Evolutionary conservation across 176 grass and related monocot genomes (phyloP).

Genomic region (Urochloa ruziziensis): DNA sequence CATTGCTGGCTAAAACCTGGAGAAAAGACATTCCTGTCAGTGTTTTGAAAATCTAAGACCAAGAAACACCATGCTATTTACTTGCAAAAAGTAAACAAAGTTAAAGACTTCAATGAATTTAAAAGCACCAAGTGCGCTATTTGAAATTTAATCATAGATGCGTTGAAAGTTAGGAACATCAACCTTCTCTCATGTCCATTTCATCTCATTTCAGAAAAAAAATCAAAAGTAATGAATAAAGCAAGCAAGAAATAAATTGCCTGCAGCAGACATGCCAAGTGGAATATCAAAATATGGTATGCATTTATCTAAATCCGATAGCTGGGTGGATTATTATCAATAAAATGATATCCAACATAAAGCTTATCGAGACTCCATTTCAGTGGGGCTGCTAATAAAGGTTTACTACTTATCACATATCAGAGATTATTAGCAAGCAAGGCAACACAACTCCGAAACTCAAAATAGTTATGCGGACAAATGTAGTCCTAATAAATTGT

Average conservation of each 20-base stretch:
- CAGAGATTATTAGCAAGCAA: background rate
- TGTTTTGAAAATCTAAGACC: background rate
- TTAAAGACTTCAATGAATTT: background rate
- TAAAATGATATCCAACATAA: background rate
- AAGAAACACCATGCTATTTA: background rate
- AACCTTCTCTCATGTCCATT: background rate
- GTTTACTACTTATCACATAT: background rate
- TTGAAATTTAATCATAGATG: background rate
- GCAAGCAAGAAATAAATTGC: background rate
- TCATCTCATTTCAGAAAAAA: background rate
- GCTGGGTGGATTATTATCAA: background rate
- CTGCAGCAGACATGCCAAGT: background rate
- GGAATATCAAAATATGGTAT: background rate
- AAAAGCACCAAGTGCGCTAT: background rate
- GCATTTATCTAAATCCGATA: background rate
- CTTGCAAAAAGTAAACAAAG: background rate
- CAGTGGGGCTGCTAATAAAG: background rate
- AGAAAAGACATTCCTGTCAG: constrained; percentile 14
- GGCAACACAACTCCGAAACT: background rate
- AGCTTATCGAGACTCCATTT: background rate
- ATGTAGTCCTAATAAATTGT: background rate
- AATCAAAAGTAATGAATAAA: background rate
- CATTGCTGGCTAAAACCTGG: constrained; percentile 98
- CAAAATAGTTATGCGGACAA: background rate
- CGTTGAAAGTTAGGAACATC: background rate